Conservation (phyloP, 371 early-diverging fungal species). For the Globomyces sp. region DNA sequence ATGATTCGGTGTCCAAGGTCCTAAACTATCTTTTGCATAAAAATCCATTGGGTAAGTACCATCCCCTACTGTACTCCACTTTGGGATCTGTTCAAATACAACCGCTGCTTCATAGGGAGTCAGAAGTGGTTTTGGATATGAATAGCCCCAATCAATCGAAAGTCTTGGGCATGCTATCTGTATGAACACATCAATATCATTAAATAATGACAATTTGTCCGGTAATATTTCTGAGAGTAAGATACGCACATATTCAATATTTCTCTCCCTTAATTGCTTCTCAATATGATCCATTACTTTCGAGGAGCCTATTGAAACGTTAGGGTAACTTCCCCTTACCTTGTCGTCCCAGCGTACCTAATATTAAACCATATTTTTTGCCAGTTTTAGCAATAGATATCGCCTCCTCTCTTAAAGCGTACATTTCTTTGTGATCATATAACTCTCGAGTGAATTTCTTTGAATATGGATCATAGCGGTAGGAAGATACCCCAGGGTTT, state of each 20-base stretch:
- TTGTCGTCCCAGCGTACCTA: slow-evolving; percentile 98
- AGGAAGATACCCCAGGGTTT: slow-evolving; percentile 90
- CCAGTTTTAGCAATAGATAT: slow-evolving; percentile 72
- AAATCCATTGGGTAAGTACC: slow-evolving; percentile 95
- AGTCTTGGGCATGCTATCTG: slow-evolving; percentile 98
- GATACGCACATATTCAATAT: slow-evolving; percentile 71
- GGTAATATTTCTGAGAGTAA: slow-evolving; percentile 94
- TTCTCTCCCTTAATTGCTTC: slow-evolving; percentile 57
- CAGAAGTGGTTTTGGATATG: slow-evolving; percentile 91
- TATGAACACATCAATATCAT: slow-evolving; percentile 93
- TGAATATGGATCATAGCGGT: slow-evolving; percentile 97
- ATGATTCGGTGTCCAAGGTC: slow-evolving; percentile 92
- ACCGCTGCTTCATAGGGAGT: slow-evolving; percentile 97
- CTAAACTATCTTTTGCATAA: slow-evolving; percentile 87
- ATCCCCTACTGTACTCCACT: slow-evolving; percentile 11
- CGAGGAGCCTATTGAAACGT: slow-evolving; percentile 59
- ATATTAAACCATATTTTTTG: slow-evolving; percentile 82
- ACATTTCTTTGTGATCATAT: slow-evolving; percentile 94
- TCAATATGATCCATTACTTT: slow-evolving; percentile 85
- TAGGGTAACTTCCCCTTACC: slow-evolving; percentile 32
- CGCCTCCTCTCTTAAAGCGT: slow-evolving; percentile 76
- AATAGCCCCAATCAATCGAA: slow-evolving; percentile 99
- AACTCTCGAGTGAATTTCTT: slow-evolving; percentile 90
- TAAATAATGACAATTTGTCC: slow-evolving; percentile 82
- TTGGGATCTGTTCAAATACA: slow-evolving; percentile 63